Conservation (phyloP, 163 green algal genomes). For the Scenedesmus sp. region DNA sequence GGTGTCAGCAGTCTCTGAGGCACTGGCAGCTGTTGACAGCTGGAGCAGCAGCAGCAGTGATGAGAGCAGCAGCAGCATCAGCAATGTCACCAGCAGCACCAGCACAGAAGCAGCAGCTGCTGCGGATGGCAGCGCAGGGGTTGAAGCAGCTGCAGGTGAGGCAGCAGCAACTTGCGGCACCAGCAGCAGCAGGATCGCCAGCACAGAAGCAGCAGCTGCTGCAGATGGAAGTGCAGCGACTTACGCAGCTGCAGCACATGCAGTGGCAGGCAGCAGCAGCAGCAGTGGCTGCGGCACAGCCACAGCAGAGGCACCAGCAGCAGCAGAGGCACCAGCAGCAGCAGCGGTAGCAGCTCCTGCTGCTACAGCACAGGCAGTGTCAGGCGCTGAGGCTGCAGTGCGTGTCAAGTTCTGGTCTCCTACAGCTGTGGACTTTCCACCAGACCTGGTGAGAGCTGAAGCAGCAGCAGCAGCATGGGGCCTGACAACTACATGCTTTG, state of each 20-base stretch:
- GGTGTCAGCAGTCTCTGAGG: too few relatives aligned
- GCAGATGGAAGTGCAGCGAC: not conserved
- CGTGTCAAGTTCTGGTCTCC: too few relatives aligned
- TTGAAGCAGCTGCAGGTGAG: too few relatives aligned
- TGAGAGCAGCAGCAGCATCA: not conserved
- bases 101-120: not conserved
- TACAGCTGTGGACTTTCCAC: too few relatives aligned
- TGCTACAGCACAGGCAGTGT: not conserved
- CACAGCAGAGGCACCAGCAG: slow-evolving; percentile 3
- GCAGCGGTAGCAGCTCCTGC: not conserved
- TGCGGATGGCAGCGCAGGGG: not conserved
- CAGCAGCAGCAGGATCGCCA: not conserved
- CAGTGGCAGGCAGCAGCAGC: not conserved
- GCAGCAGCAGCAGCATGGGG: not conserved
- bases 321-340: not conserved
- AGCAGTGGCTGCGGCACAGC: too few relatives aligned
- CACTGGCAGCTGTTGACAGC: too few relatives aligned
- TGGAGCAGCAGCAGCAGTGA: not conserved
- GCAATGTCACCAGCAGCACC: too few relatives aligned
- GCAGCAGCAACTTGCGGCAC: not conserved
- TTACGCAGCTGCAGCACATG: not conserved
- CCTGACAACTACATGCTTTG: too few relatives aligned
- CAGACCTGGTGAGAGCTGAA: too few relatives aligned
- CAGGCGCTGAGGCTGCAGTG: not conserved
- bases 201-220: not conserved